Percentiles rank a stretch among this genome's conserved stretches.
Evolutionary conservation across 2,329 filamentous ascomycete species (phyloP).

Genomic region (Arthrobotrys pseudoclavata): DNA sequence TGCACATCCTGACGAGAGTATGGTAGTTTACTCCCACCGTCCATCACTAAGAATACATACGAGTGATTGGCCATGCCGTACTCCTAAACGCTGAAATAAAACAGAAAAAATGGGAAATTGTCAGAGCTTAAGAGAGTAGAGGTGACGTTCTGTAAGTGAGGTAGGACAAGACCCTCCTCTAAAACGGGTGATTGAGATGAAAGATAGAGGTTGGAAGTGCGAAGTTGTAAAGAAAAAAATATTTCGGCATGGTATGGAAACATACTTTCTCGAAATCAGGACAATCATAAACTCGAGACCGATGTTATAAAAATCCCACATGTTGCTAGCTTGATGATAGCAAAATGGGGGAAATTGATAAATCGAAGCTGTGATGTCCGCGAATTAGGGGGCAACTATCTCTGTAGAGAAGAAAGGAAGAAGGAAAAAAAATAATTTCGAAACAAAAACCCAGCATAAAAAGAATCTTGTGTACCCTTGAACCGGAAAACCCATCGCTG

Average conservation of each 20-base stretch:
- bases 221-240: not conserved
- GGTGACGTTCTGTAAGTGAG: not conserved
- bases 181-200: not conserved
- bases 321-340: not conserved
- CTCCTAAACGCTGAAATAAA: not conserved
- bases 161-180: not conserved
- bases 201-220: not conserved
- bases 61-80: conserved; percentile 7
- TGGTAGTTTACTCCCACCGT: conserved; percentile 2
- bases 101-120: not conserved
- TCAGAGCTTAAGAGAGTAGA: not conserved
- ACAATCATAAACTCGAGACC: not conserved
- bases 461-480: conserved; percentile 20
- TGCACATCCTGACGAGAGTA: not conserved
- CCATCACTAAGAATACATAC: conserved; percentile 22
- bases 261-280: not conserved
- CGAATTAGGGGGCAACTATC: not conserved
- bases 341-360: conserved; percentile 1
- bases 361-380: not conserved
- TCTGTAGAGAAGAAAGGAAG: not conserved
- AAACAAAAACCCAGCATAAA: not conserved
- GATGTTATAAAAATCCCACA: conserved; percentile 9
- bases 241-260: not conserved
- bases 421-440: not conserved
- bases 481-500: conserved; percentile 34